Evolutionary conservation across 495 filamentous ascomycete genomes (phyloP), one percentile per base, ranked within the genome.

Genomic region (Neurospora tetrasperma): DNA sequence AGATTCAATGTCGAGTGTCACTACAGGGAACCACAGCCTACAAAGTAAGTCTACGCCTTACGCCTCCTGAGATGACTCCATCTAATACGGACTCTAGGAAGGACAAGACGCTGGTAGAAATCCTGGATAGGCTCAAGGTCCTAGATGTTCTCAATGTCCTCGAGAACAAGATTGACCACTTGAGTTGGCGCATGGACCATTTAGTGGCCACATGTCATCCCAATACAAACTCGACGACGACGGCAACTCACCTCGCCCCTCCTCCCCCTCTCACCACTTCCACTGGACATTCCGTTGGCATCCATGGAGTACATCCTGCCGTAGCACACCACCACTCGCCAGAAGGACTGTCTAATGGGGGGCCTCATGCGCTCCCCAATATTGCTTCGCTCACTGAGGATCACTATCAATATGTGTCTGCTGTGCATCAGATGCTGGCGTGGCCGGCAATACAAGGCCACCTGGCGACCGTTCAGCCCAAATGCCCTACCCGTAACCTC

Each of bases 31-130:
- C 86, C 87, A 38, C 85, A 88, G 77, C 88, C 88, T 71, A 90
- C 88, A 41, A 90, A 89, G 88, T 90, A 83, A 81, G 86, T 84
- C 70, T 71, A n/a, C n/a, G 48, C 43, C 74, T 23, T 62, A 70
- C 74, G 66, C 4, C 42, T 74, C 18, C 35, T 9, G 42, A 2
- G 12, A 10, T 27, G 40, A 54, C 27, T 9, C 27, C 18, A 62
- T 43, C 73, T 80, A 48, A 80, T 69, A 3, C 7, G 74, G 75
- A 59, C 72, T 18, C 74, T 18, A 89, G 87, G 73, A 89, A 89
- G 78, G 88, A 90, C 78, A 89, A 88, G 78, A 89, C 87, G 35
- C 80, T 89, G 70, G 82, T 86, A 40, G 85, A 89, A 73, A 89
- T 89, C 70, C 80, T 89, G 20, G 86, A 88, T 62, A 81, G 83